These are phyloP conservation scores for Chrysanthemum lavandulifolium DNA, from an alignment of 129 eudicot species.

Conservation along the genomic window DNA sequence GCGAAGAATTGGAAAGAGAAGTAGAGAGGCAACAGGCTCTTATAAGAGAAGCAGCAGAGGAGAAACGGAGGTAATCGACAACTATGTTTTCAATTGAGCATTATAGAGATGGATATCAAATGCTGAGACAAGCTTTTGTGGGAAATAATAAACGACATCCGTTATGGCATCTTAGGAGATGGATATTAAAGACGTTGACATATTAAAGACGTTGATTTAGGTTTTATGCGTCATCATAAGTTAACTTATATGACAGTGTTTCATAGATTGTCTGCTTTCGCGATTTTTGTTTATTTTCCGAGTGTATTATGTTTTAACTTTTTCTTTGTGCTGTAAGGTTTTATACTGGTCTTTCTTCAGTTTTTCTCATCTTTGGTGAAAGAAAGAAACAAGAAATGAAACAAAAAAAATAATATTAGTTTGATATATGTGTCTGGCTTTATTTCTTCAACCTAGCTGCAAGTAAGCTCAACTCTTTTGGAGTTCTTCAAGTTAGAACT, in stretches of 20 bases:
- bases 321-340: neutral
- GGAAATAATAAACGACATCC: constrained; percentile 50
- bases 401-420: too few species aligned
- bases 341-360: neutral
- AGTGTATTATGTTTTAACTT: neutral
- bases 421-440: too few species aligned
- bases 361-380: neutral
- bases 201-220: neutral
- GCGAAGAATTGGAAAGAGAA: constrained; percentile 48
- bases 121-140: constrained; percentile 56
- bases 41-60: constrained; percentile 75
- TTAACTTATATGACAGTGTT: constrained; percentile 6
- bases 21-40: constrained; percentile 44
- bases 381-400: constrained; percentile 10
- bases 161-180: constrained; percentile 25
- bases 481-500: too few species aligned
- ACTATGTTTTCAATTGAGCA: constrained; percentile 82
- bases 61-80: constrained; percentile 85
- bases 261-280: neutral
- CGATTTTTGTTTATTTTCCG: neutral
- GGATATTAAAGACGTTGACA: too few species aligned
- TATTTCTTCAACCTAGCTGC: neutral
- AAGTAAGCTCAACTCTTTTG: neutral
- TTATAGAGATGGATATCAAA: constrained; percentile 62
- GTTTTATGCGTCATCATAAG: constrained; percentile 10